Evolutionary conservation across 2,329 filamentous ascomycete genomes (phyloP).

Genomic region (Tolypocladium ophioglossoides): DNA sequence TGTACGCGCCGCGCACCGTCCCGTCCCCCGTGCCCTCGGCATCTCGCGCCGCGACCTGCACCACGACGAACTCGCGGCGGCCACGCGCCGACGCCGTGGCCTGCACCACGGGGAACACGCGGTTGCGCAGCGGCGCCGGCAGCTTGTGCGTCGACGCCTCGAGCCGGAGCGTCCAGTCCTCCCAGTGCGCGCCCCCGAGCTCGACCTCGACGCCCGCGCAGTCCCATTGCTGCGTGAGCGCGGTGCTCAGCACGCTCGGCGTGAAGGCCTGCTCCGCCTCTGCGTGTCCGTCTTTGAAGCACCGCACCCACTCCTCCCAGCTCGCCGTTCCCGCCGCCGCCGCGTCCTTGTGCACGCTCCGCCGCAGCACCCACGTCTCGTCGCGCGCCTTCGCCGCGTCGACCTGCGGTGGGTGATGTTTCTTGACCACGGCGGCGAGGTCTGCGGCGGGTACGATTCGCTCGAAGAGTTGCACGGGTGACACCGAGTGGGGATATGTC

Average conservation of each 20-base stretch:
- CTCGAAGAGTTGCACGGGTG: constrained; percentile 42
- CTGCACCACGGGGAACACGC: constrained; percentile 58
- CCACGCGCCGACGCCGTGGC: constrained; percentile 36
- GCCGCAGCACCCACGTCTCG: constrained; percentile 56
- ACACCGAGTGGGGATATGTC: constrained; percentile 34
- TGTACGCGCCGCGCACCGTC: constrained; percentile 49
- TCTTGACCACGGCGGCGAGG: constrained; percentile 26
- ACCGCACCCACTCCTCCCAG: constrained; percentile 52
- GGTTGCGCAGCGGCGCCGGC: constrained; percentile 46
- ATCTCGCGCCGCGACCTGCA: constrained; percentile 38
- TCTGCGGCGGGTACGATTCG: constrained; percentile 34
- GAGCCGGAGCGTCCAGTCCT: constrained; percentile 36
- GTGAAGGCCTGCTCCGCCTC: constrained; percentile 30
- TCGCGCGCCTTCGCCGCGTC: constrained; percentile 9
- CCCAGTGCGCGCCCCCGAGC: constrained; percentile 31
- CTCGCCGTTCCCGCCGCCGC: constrained; percentile 40
- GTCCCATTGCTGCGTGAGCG: constrained; percentile 32
- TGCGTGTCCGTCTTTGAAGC: constrained; percentile 41
- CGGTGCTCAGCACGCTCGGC: constrained; percentile 22
- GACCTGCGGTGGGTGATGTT: constrained; percentile 17
- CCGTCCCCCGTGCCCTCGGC: constrained; percentile 26
- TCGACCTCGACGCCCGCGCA: constrained; percentile 28
- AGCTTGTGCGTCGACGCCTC: constrained; percentile 59
- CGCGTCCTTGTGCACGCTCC: constrained; percentile 48
- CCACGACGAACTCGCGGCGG: constrained; percentile 40